These are phyloP conservation scores for Pleurotus citrinopileatus DNA, from an alignment of 768 basidiomycete genomes.

Conservation along the genomic window DNA sequence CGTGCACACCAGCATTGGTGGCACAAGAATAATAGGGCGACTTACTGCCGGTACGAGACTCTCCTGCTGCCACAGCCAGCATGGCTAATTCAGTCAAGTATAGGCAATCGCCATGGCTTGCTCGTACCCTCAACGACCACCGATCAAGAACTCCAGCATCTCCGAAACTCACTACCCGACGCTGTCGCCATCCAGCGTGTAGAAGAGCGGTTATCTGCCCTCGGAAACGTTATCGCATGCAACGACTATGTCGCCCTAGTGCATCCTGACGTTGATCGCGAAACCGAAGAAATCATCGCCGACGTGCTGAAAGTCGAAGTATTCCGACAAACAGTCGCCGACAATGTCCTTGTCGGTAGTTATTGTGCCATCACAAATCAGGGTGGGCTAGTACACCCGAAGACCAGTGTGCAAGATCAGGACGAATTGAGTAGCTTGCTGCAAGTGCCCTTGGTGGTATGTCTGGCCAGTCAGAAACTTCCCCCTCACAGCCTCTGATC, in stretches of 20 bases:
- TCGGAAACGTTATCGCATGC: slow-evolving; percentile 97
- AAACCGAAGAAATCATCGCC: slow-evolving; percentile 99
- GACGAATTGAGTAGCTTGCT: slow-evolving; percentile 93
- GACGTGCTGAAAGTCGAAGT: slow-evolving; percentile 99
- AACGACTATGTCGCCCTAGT: slow-evolving; percentile 99
- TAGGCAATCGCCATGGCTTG: slow-evolving; percentile 95
- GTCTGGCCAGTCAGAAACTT: no score
- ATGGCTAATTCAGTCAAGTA: not conserved
- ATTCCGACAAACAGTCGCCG: slow-evolving; percentile 95
- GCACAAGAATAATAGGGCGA: slow-evolving; percentile 91
- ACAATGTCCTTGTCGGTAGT: slow-evolving; percentile 94
- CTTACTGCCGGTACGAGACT: slow-evolving; percentile 74
- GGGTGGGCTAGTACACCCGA: slow-evolving; percentile 96
- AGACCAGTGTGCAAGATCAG: slow-evolving; percentile 95
- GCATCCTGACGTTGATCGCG: slow-evolving; percentile 96
- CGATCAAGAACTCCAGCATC: slow-evolving; percentile 97
- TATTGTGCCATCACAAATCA: slow-evolving; percentile 96
- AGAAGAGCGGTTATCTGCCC: slow-evolving; percentile 94
- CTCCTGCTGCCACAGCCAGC: not conserved
- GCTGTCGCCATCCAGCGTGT: slow-evolving; percentile 92
- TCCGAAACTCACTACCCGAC: slow-evolving; percentile 93
- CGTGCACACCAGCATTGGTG: slow-evolving; percentile 93
- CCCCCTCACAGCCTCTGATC: no score
- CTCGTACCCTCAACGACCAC: slow-evolving; percentile 95
- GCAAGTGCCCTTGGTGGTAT: slow-evolving; percentile 91